Base-by-base conservation (phyloP, 495 filamentous ascomycete species). In the Lasiosphaeria miniovina region DNA sequence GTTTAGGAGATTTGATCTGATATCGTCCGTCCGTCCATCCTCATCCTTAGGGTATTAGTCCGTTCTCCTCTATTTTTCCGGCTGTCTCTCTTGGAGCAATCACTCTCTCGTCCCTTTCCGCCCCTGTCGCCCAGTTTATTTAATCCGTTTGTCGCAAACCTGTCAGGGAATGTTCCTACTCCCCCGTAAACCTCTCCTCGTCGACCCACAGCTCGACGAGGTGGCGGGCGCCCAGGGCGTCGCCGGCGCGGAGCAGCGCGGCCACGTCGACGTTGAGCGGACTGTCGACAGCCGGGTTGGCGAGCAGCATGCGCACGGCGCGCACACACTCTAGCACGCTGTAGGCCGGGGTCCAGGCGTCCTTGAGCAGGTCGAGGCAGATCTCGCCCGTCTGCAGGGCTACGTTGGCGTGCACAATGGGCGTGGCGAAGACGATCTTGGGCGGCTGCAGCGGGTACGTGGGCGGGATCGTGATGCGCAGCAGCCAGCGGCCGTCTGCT, bases 261-360 rank as follows among this genome's bases (percentile, higher is more conserved):
- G 92, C 93, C 4, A 95, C 82, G 73, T 98, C 94, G 9, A 96
- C 82, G 75, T 96, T 96, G 53, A 98, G 75, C 61, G 94, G 94
- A 63, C 84, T 89, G 62, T 96, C 91, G 41, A 88, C 80, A 57
- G 85, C 87, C 11, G 93, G 91, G 60, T 86, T 84, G 46, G 79
- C 85, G 56, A 96, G 77, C 65, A 98, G 75, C 78, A 90, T 82
- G 54, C 91, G 84, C 40, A 98, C 82, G 24, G 86, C 84, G 63
- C 88, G 87, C 65, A 97, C 73, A 54, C 88, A 91, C 60, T 84
- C 80, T 31, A 87, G 83, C 31, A 97, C 79, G 35, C 88, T 93
- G 68, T 94, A 95, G 36, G 88, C 84, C 36, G 92, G 88, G 61
- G 86, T 87, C 94, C 94, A 98, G 49, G 83, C 81, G 35, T 86